Evolutionary conservation across 176 grass and related monocot genomes (phyloP), one percentile per base, ranked within the genome.

Genomic region (Areca catechu): DNA sequence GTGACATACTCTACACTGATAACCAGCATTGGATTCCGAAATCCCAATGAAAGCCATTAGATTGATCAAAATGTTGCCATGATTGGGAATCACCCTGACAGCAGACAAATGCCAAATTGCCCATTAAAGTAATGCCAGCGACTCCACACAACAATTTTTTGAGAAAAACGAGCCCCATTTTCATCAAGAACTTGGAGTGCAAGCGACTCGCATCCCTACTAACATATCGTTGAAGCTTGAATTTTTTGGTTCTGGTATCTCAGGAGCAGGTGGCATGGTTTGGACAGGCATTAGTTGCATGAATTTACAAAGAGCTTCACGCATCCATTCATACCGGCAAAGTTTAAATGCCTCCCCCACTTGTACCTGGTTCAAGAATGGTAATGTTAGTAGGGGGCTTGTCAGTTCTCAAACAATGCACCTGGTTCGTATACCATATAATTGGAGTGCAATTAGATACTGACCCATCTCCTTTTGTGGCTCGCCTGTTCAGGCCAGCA

Each of bases 241-340:
- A 2, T 43, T 43, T 37, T 43, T 43, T 24, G 43, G 47, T 16
- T 60, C 23, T 1, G 21, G n/a, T 52, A 51, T 37, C 17, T 29
- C 71, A 48, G 20, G 20, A 16, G 22, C 58, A 16, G 34, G 16
- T 5, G 3, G 62, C 37, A 9, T 20, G 18, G n/a, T 28, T 49
- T 61, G n/a, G n/a, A 19, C 65, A 0, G 18, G 16, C 50, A 67
- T 6, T 5, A 30, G 51, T 9, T 22, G 20, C 55, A 17, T 48
- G 17, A 89, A 74, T 29, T 55, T 73, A 49, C 74, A 25, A 15
- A 93, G 70, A 3, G 73, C 80, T 69, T 87, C 73, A 5, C 70
- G 70, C 80, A 93, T 93, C 89, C 89, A 93, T 56, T 84, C 77
- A 1, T 93, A 93, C 27, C 83, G 80, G 19, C 79, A 93, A 15